Percentiles rank a stretch among this genome's conserved stretches.
Conservation (phyloP, 108 stramenopile genomes). For the Aureococcus anophagefferens region DNA sequence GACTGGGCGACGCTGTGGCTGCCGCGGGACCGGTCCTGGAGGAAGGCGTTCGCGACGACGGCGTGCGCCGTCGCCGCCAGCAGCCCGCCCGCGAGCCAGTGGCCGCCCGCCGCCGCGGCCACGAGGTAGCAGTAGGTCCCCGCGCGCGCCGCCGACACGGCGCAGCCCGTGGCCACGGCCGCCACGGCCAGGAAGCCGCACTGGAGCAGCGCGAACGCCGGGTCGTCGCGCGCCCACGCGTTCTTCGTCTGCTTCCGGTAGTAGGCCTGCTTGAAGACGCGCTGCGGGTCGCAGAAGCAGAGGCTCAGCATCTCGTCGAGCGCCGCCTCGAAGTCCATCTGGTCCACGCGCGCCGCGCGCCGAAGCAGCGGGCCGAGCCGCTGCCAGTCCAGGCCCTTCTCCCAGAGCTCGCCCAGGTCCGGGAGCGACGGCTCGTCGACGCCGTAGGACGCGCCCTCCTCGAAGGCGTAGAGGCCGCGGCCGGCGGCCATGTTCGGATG, state of each 20-base stretch:
- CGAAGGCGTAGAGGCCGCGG: too few species aligned
- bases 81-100: conserved; percentile 43
- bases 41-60: conserved; percentile 39
- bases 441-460: too few species aligned
- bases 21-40: conserved; percentile 19
- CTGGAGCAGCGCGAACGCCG: neutral
- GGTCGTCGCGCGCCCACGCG: conserved; percentile 52
- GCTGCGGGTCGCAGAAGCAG: too few species aligned
- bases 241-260: conserved; percentile 22
- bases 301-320: too few species aligned
- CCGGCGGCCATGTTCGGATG: too few species aligned
- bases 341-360: too few species aligned
- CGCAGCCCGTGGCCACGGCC: conserved; percentile 15
- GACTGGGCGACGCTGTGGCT: conserved; percentile 44
- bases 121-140: conserved; percentile 34
- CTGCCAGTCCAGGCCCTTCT: too few species aligned
- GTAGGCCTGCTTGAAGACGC: too few species aligned
- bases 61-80: conserved; percentile 31
- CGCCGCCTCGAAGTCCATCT: too few species aligned
- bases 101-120: conserved; percentile 14
- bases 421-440: too few species aligned
- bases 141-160: conserved; percentile 8
- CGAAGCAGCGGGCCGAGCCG: too few species aligned
- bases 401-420: too few species aligned
- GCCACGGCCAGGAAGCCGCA: neutral